Evolutionary conservation across 805 yeast genomes (phyloP).

Genomic region (Metschnikowia cubensis): DNA sequence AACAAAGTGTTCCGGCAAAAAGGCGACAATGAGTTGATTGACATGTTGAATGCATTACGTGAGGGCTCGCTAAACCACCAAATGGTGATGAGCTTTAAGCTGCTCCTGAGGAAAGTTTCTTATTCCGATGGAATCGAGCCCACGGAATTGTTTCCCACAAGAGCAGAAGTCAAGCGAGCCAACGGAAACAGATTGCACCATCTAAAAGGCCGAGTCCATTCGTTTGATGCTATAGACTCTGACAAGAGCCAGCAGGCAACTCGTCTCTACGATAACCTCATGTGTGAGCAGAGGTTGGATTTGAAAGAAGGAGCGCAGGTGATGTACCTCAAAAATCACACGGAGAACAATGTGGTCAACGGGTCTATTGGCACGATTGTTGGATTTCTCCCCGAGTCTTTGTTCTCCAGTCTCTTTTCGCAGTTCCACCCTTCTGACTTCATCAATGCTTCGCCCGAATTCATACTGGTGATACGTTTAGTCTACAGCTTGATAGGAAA

Average conservation of each 20-base stretch:
- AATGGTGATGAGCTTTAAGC: slow-evolving; percentile 47
- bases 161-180: slow-evolving; percentile 67
- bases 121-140: slow-evolving; percentile 61
- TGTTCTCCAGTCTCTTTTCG: slow-evolving; percentile 10
- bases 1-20: slow-evolving; percentile 71
- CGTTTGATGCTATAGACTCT: slow-evolving; percentile 51
- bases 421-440: slow-evolving; percentile 13
- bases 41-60: slow-evolving; percentile 74
- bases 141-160: slow-evolving; percentile 69
- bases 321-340: slow-evolving; percentile 71
- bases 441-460: slow-evolving; percentile 9
- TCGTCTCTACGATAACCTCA: slow-evolving; percentile 50
- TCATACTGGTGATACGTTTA: slow-evolving; percentile 10
- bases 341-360: slow-evolving; percentile 65
- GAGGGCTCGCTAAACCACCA: slow-evolving; percentile 51
- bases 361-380: slow-evolving; percentile 72
- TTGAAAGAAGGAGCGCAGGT: slow-evolving; percentile 76
- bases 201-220: slow-evolving; percentile 42
- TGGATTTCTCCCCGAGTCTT: slow-evolving; percentile 37
- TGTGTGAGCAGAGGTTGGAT: slow-evolving; percentile 63
- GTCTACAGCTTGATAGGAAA: slow-evolving; percentile 10
- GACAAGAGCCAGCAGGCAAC: slow-evolving; percentile 44
- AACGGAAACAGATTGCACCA: slow-evolving; percentile 47
- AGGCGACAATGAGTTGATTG: slow-evolving; percentile 64
- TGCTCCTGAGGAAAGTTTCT: slow-evolving; percentile 47